Percentiles rank a stretch among this genome's conserved stretches.
Conservation (phyloP, 179 eudicot species). For the Beta macrorhiza region DNA sequence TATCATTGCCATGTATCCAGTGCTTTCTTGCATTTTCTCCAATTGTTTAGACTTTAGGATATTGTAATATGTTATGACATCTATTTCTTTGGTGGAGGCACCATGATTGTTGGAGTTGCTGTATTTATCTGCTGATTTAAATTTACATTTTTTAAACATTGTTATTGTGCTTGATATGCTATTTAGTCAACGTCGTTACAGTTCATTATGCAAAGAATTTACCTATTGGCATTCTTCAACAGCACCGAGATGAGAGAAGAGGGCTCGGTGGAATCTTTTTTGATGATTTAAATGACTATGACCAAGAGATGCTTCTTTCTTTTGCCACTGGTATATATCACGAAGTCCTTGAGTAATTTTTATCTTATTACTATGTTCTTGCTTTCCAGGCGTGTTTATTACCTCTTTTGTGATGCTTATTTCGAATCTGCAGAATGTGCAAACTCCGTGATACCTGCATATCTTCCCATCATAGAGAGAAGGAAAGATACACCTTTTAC, state of each 20-base stretch:
- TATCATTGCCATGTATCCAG: no score
- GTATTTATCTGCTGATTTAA: not conserved
- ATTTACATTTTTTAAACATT: not conserved
- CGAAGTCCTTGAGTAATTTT: not conserved
- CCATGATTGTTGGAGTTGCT: not conserved
- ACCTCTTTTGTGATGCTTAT: constrained; percentile 6
- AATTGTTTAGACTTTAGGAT: not conserved
- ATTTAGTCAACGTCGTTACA: not conserved
- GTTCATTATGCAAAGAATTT: not conserved
- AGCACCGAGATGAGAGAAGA: constrained; percentile 96
- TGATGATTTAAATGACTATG: constrained; percentile 87
- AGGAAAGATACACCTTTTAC: constrained; percentile 82
- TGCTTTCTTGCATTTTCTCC: not conserved
- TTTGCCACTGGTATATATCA: constrained; percentile 72
- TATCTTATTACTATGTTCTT: not conserved
- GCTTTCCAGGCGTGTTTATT: constrained; percentile 1
- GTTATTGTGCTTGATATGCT: constrained; percentile 12
- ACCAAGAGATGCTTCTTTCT: constrained; percentile 96
- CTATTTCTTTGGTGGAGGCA: not conserved
- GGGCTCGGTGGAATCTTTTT: constrained; percentile 97
- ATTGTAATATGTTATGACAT: not conserved
- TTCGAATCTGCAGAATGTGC: constrained; percentile 71
- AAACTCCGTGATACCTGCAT: constrained; percentile 84
- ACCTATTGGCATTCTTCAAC: constrained; percentile 26
- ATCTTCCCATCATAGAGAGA: constrained; percentile 80